Base-by-base conservation (phyloP, 768 basidiomycete species). In the Candolleomyces eurysporus region DNA sequence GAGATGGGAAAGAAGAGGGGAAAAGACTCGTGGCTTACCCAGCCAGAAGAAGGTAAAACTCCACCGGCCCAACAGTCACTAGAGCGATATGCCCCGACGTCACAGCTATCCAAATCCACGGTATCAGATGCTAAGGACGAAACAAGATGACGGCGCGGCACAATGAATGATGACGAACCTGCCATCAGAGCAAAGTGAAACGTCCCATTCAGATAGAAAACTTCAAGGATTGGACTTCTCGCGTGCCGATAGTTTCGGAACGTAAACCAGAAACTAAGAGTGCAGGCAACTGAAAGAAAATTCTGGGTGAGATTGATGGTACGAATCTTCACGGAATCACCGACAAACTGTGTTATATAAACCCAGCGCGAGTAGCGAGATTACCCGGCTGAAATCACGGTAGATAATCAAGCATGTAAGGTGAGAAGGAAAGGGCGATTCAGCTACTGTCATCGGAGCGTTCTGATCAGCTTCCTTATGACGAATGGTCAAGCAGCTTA, bases 151-250 rank as follows among this genome's bases (percentile, higher is more conserved):
- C 17, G 45, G 6, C 45, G 45, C 6, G 5, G 36, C 36, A 5
- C 11, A 6, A 36, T 6, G 6, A 36, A 6, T 36, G 36, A 36
- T 1, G 5, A 46, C 45, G 16, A 5, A 46, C 45, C 45, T 17
- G 45, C 45, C 45, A 46, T 46, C 5, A 49, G 3, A 26, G 53
- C 32, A 48, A 53, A 60, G 48, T 45, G 26, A 16, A 43, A 36
- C 14, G 52, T 54, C 22, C 59, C 59, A 48, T 60, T 48, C 32
- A 48, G 13, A 42, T 52, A 59, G 49, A 59, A 59, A 10, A 52
- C 26, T 45, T 30, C 19, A 16, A 59, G 11, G 17, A 59, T 16
- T 21, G 48, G 48, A 42, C 30, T 59, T n/a, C 36, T 36, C 11
- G 32, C 31, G 2, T 39, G 26, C 13, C 32, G 32, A 39, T 32